Evolutionary conservation across 768 basidiomycete species (phyloP).

Genomic region (Leccinum barrowsii): DNA sequence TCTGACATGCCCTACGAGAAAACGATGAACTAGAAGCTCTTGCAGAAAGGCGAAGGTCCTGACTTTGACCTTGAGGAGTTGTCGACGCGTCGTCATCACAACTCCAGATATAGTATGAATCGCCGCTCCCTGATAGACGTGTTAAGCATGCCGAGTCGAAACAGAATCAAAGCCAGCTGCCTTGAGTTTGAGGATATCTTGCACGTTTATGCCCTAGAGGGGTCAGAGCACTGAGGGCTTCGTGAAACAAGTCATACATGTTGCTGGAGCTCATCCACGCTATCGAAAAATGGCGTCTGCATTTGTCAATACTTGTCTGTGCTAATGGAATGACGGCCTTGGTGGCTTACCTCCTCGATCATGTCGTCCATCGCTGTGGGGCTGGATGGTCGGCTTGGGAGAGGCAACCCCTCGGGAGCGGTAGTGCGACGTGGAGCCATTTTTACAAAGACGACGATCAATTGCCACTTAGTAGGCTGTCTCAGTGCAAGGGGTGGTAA

Average conservation of each 20-base stretch:
- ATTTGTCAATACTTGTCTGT: background rate
- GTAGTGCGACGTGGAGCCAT: too few species aligned
- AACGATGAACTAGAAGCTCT: background rate
- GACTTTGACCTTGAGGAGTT: conserved; percentile 92
- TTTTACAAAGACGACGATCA: too few species aligned
- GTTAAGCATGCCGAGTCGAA: background rate
- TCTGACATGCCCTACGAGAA: conserved; percentile 82
- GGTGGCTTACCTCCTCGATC: conserved; percentile 45
- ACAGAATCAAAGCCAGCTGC: conserved; percentile 33
- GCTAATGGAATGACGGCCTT: background rate
- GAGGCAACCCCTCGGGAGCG: too few species aligned
- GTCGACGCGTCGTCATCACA: conserved; percentile 86
- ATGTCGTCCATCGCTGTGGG: conserved; percentile 30
- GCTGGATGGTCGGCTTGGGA: too few species aligned
- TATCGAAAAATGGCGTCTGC: conserved; percentile 66
- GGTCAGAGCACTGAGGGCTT: conserved; percentile 6
- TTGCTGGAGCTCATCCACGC: conserved; percentile 80
- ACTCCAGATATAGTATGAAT: conserved; percentile 86
- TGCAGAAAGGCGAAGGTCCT: background rate
- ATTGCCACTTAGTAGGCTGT: too few species aligned
- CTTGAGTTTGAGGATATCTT: conserved; percentile 94
- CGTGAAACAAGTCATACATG: conserved; percentile 45
- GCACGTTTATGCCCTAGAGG: conserved; percentile 84
- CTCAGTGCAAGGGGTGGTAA: too few species aligned
- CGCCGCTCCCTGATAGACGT: conserved; percentile 55